Base-by-base conservation (phyloP, 306 rosid genomes). In the Cercis canadensis region DNA sequence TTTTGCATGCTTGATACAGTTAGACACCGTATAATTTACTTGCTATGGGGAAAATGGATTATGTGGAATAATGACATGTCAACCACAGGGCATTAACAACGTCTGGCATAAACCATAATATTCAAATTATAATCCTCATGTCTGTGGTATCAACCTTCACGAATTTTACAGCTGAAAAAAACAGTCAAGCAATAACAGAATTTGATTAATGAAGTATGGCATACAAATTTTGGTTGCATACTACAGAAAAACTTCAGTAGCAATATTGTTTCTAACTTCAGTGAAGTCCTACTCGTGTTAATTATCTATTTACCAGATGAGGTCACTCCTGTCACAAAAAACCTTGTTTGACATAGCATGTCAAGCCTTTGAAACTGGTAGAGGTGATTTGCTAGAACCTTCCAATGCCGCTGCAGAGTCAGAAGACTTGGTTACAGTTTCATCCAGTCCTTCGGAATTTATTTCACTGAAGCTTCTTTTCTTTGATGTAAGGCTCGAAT, bases 381-480 rank as follows among this genome's bases (percentile, higher is more conserved):
- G 18, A 33, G 87, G 87, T 0, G 87, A 80, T 73, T 69, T 80
- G 43, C 87, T 75, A 72, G 75, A 80, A 59, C 75, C 82, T 69
- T 80, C 80, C 10, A 40, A 74, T 31, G 32, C 65, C 29, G 72
- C 76, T 15, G 75, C 66, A 16, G 84, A 77, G 80, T 80, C 85
- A 40, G 66, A 76, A 58, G 82, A 73, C 75, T 69, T 76, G 57
- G 72, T 52, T 11, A 63, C 71, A 49, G 70, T 78, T 67, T 83
- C 85, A 32, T 75, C 83, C 9, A 75, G 88, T 69, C 80, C 92
- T 41, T 65, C 88, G 18, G 50, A 65, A 80, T 77, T 86, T 54
- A 79, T 69, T 57, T 87, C 90, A 65, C 67, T 41, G 47, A 72
- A 89, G 80, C 87, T 87, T 86, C 96, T 83, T 78, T 94, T 94